Conservation (phyloP, 495 filamentous ascomycete species). For the Aspergillus ellipticus region DNA sequence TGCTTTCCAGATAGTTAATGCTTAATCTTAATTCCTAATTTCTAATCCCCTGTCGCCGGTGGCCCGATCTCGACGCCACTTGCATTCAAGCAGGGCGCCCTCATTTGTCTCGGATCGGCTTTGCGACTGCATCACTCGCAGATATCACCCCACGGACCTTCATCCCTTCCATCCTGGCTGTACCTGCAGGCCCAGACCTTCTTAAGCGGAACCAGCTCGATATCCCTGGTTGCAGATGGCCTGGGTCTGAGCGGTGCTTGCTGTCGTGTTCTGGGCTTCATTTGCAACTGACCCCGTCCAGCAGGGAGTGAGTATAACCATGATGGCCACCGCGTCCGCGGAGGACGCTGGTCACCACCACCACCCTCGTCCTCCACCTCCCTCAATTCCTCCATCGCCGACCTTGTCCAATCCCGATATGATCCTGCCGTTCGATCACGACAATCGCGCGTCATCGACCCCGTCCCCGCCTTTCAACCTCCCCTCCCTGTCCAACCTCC, state of each 20-base stretch:
- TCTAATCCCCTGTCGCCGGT: background rate
- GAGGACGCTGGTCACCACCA: slow-evolving; percentile 10
- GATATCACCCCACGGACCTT: slow-evolving; percentile 1
- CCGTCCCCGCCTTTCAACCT: slow-evolving; percentile 46
- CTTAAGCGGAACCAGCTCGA: slow-evolving; percentile 8
- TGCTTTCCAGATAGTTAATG: background rate
- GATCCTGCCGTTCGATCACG: slow-evolving; percentile 68
- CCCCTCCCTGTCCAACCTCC: slow-evolving; percentile 36
- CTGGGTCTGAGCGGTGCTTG: slow-evolving; percentile 5
- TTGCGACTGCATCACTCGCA: slow-evolving; percentile 10
- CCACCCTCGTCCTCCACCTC: slow-evolving; percentile 13
- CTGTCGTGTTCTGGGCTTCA: slow-evolving; percentile 2
- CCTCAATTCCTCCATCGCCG: slow-evolving; percentile 55
- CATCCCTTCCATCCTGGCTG: slow-evolving; percentile 6
- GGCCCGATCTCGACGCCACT: background rate
- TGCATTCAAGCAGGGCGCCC: background rate
- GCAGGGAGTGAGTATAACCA: background rate
- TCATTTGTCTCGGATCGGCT: slow-evolving; percentile 6
- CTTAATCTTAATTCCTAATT: slow-evolving; percentile 9
- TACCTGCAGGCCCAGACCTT: slow-evolving; percentile 10
- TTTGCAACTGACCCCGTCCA: background rate
- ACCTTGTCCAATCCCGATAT: slow-evolving; percentile 92
- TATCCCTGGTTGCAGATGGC: slow-evolving; percentile 11
- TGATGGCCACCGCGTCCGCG: slow-evolving; percentile 7
- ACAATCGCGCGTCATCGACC: slow-evolving; percentile 54